Conservation (phyloP, 371 early-diverging fungal species). For the Mortierella sp. region DNA sequence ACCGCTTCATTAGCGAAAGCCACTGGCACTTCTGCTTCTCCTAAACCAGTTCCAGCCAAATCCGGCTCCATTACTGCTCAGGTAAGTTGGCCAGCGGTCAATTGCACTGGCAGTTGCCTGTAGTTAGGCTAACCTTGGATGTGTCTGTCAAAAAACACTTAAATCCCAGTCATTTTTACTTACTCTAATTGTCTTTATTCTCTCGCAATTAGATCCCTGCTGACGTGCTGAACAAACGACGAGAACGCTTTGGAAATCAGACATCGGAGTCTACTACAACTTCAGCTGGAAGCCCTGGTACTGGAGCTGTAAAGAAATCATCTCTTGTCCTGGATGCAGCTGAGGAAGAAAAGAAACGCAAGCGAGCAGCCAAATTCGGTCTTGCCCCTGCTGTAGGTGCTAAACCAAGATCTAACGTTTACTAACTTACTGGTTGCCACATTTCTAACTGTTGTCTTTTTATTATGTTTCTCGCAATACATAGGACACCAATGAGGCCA, state of each 20-base stretch:
- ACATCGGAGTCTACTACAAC: slow-evolving; percentile 12
- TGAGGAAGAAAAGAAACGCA: slow-evolving; percentile 77
- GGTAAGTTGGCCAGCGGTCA: slow-evolving; percentile 9
- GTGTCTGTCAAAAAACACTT: too few relatives aligned
- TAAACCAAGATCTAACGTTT: too few relatives aligned
- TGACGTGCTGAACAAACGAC: slow-evolving; percentile 41
- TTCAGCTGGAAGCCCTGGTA: slow-evolving; percentile 2
- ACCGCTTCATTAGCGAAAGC: slow-evolving; percentile 40
- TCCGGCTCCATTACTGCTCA: slow-evolving; percentile 23
- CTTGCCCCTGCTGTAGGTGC: slow-evolving; percentile 21
- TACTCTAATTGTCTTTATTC: neutral
- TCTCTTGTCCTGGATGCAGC: slow-evolving; percentile 51
- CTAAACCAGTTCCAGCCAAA: slow-evolving; percentile 21
- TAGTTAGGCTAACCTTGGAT: neutral
- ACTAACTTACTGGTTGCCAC: neutral
- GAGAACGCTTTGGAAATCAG: slow-evolving; percentile 43
- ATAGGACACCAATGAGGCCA: slow-evolving; percentile 28
- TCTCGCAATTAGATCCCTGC: slow-evolving; percentile 20
- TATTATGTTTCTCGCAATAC: slow-evolving; percentile 5
- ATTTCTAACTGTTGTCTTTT: neutral
- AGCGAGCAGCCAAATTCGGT: slow-evolving; percentile 73
- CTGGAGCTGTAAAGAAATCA: slow-evolving; percentile 10
- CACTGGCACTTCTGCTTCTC: slow-evolving; percentile 13
- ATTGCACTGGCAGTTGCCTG: too few relatives aligned
- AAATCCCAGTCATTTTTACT: neutral